A percentile compares a stretch with the other conserved stretches of the same genome.
These are phyloP conservation scores for Phytopythium vexans DNA, from an alignment of 352 stramenopile genomes.

Conservation along the genomic window DNA sequence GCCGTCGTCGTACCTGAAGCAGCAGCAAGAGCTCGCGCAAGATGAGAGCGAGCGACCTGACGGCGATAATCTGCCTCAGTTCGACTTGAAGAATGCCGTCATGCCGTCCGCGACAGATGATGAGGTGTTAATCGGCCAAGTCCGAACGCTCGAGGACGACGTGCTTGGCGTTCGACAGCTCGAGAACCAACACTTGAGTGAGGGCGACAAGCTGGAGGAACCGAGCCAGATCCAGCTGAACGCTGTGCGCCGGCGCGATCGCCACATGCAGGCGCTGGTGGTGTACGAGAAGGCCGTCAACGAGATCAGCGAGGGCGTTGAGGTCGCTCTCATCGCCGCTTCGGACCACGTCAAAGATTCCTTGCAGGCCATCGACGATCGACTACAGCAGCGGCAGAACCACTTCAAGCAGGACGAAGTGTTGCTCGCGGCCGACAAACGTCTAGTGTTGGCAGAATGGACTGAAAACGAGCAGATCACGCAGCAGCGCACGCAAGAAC, in stretches of 20 bases:
- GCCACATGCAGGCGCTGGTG: constrained; percentile 49
- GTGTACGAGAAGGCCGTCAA: constrained; percentile 50
- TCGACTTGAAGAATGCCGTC: not conserved
- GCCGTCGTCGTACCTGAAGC: constrained; percentile 35
- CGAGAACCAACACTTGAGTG: constrained; percentile 5
- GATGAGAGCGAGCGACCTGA: constrained; percentile 6
- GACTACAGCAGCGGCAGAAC: constrained; percentile 13
- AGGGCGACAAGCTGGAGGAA: not conserved
- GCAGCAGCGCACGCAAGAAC: constrained; percentile 31
- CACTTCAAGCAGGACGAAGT: constrained; percentile 26
- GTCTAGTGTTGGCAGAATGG: constrained; percentile 41
- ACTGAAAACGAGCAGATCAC: constrained; percentile 34
- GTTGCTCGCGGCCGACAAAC: constrained; percentile 37
- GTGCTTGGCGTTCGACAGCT: constrained; percentile 17
- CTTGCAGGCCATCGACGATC: constrained; percentile 32
- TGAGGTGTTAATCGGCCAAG: constrained; percentile 42
- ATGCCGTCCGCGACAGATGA: constrained; percentile 20
- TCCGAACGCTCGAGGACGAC: constrained; percentile 53
- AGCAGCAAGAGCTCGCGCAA: constrained; percentile 37
- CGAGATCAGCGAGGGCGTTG: constrained; percentile 58
- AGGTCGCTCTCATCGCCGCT: constrained; percentile 43
- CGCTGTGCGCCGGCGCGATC: constrained; percentile 44
- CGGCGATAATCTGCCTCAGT: constrained; percentile 11
- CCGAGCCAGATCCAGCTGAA: constrained; percentile 57
- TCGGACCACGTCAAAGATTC: constrained; percentile 61